Base-by-base conservation (phyloP, 2,329 filamentous ascomycete genomes). In the Alternaria triticimaculans region DNA sequence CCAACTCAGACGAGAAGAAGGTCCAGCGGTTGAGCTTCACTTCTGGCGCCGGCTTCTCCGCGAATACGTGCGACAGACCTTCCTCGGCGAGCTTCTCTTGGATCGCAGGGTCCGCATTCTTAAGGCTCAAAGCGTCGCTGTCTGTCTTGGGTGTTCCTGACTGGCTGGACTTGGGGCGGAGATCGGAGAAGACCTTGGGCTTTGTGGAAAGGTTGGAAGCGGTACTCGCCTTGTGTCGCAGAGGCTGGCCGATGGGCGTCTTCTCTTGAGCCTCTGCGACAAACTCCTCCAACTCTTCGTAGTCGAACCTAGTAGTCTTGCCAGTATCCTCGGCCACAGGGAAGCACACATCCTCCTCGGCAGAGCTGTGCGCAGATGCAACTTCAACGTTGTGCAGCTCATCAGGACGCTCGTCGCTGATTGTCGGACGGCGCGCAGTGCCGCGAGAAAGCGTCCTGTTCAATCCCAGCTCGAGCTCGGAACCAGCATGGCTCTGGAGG, bases 1-100 rank as follows among this genome's bases (percentile, higher is more conserved):
- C 94, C 81, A 93, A 91, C 58, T 96, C 93, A 0, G 96, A 97
- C 0, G 94, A 97, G 81, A 99, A 99, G 82, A 98, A 97, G 67
- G 94, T 96, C 83, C 97, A 98, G 5, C 95, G 89, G 76, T 94
- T 96, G 30, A 88, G 86, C 37, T 75, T 71, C 20, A 70, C 64
- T 62, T 93, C 90, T 73, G 78, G 55, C 8, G 66, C 68, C 21
- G 68, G 72, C 62, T 76, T 77, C 25, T 79, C 75, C 18, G 69
- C 72, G 58, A 78, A 77, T 37, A 77, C 69, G 62, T 77, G 76
- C n/a, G 76, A 70, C 37, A 78, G 66, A 6, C 78, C 80, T 60
- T 76, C 77, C 11, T 81, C 79, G 5, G 74, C 73, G 18, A 79
- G 75, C 71, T 86, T 84, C 56, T 85, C 84, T 25, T 84, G 81